These are phyloP conservation scores for Geranomyces michiganensis DNA, from an alignment of 192 early-diverging fungal species.

Conservation along the genomic window DNA sequence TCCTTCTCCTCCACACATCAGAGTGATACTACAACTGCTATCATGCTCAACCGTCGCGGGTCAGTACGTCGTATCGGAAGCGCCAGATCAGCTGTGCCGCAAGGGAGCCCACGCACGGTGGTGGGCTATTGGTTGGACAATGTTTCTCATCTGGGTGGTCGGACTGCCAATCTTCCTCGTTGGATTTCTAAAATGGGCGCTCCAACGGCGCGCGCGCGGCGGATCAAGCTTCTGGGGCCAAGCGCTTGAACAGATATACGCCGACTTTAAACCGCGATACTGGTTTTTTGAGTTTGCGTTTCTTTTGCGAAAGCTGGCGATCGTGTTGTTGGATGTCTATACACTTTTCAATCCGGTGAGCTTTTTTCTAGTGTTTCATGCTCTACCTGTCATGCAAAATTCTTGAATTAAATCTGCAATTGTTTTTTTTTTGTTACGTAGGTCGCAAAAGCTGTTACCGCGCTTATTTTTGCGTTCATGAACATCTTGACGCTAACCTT, in stretches of 20 bases:
- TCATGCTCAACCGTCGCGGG: conserved; percentile 12
- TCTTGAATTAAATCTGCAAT: no score
- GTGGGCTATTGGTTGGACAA: conserved; percentile 20
- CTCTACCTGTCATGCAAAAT: no score
- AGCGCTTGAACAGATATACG: conserved; percentile 25
- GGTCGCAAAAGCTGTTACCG: conserved; percentile 21
- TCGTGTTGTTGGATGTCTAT: conserved; percentile 24
- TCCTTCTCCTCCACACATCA: not conserved
- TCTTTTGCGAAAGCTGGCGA: conserved; percentile 16
- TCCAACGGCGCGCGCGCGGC: conserved; percentile 11
- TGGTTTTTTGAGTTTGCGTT: conserved; percentile 32
- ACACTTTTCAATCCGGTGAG: conserved; percentile 27
- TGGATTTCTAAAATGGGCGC: conserved; percentile 27
- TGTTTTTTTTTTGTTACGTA: not conserved
- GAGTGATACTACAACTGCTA: conserved; percentile 17
- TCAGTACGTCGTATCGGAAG: conserved; percentile 21
- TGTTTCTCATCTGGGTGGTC: conserved; percentile 20
- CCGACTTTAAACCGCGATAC: conserved; percentile 25
- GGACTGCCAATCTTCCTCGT: conserved; percentile 18
- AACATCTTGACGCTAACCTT: conserved; percentile 16
- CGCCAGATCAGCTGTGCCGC: conserved; percentile 22
- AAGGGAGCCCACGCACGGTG: conserved; percentile 18
- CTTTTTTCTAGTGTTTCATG: no score
- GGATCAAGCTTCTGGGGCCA: conserved; percentile 21
- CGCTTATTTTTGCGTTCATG: conserved; percentile 15